Base-by-base conservation (phyloP, 2,329 filamentous ascomycete genomes). In the Fonsecaea nubica region DNA sequence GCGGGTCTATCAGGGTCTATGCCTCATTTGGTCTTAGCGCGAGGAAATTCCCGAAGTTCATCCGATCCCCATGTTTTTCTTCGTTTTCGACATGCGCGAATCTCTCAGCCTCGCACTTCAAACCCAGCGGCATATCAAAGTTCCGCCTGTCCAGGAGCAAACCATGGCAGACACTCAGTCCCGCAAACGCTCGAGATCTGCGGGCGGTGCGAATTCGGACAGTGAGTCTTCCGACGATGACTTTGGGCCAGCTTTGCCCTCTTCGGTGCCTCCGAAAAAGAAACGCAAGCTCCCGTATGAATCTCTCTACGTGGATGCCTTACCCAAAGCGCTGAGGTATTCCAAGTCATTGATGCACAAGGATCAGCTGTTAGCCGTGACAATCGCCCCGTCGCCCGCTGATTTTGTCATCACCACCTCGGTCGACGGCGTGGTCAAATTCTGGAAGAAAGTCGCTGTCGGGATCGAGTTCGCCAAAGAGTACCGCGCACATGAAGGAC, bases 381-480 rank as follows among this genome's bases (percentile, higher is more conserved):
- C 90, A 12, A 89, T 97, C 77, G 97, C 96, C 0, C 93, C 93
- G 0, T 69, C 70, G 9, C 83, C 90, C 66, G 97, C 94, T 66
- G 95, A 98, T 73, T 99, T 99, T 76, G 84, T 99, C 42, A 95
- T 99, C 69, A 99, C 95, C 0, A 92, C 91, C 68, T 98, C 95
- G 0, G 82, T 92, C 52, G 95, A 99, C 76, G 96, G 96, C n/a
- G 90, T 94, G 0, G 94, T 98, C 73, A 99, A 99, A 79, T 99
- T 99, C 78, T 99, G 95, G 95, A 99, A 99, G 82, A 99, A 99
- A 81, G 87, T 91, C 70, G 89, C 88, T 1, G 89, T 92, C 38
- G 92, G 92, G 0, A 91, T 99, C 65, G 96, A 99, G 80, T 99
- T 99, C 75, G 94, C 98, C 61, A 99, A 99, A 80, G 93, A 99